Base-by-base conservation (phyloP, 2,329 filamentous ascomycete genomes). In the Phyllosticta capitalensis region DNA sequence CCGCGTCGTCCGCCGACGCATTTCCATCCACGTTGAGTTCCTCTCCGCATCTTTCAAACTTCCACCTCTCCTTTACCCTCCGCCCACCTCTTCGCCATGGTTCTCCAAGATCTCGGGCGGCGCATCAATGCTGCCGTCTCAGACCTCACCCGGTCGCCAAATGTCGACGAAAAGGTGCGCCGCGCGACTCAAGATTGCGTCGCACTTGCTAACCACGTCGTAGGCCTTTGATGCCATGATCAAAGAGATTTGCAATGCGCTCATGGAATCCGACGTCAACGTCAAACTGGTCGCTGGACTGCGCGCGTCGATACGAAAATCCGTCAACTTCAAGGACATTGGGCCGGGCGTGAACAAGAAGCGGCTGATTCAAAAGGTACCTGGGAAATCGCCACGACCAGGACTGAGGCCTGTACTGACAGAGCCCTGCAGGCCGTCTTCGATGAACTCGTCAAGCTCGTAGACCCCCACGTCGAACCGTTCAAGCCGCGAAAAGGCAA, bases 401-500 rank as follows among this genome's bases (percentile, higher is more conserved):
- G 14, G 9, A 48, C 20, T 10, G 19, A 21, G 10, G 2, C 45
- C 7, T 3, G 56, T 21, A 51, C 20, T 38, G 26, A 33, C 9
- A 28, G 24, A 5, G 30, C 21, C 24, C 28, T 21, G 9, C 60
- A 70, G 68, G 84, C 94, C 65, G 94, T 99, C 66, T 99, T 95
- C 74, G 92, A 99, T 71, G 91, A 97, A 74, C 85, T 99, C 56
- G 92, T 97, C 65, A 87, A 90, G 69, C 86, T 99, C 55, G 94
- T 99, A 66, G 91, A 99, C 69, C 94, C 94, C 24, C 92, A 97
- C 75, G 87, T 89, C 67, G 92, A 96, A 65, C 88, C 92, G 0
- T 99, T 96, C 81, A 94, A 95, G 73, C 92, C 92, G 21, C 96
- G 95, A 78, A 99, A 97, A 77, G 91, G 92, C 65, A 94, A 91